Percentiles rank a stretch among this genome's conserved stretches.
Evolutionary conservation across 2,329 filamentous ascomycete genomes (phyloP).

Genomic region (Colletotrichum sp.): DNA sequence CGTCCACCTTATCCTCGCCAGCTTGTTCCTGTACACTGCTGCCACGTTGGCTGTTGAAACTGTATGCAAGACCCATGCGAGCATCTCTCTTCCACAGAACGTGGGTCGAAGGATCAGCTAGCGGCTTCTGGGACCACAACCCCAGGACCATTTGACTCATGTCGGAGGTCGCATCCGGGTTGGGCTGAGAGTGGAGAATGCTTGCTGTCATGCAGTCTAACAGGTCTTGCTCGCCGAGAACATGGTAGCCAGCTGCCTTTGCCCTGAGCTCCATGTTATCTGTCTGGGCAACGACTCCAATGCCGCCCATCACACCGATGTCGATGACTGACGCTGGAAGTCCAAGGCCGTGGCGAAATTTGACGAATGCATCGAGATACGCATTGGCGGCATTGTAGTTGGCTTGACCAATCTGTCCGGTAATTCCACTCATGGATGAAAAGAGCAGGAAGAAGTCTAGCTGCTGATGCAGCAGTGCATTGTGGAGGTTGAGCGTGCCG

Average conservation of each 20-base stretch:
- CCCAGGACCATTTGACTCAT: neutral
- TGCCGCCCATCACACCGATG: neutral
- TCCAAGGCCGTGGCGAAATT: neutral
- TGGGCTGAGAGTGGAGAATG: neutral
- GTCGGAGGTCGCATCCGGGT: neutral
- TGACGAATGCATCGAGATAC: neutral
- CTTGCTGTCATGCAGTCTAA: neutral
- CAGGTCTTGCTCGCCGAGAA: neutral
- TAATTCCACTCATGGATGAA: neutral
- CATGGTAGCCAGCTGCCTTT: neutral
- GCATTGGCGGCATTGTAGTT: slow-evolving; percentile 36
- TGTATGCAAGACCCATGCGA: neutral
- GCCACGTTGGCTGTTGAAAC: neutral
- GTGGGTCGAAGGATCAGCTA: neutral
- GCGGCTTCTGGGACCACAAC: neutral
- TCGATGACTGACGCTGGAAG: neutral
- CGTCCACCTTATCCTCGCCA: neutral
- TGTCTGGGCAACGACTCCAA: neutral
- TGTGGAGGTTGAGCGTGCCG: neutral
- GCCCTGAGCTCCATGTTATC: slow-evolving; percentile 2
- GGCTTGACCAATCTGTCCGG: slow-evolving; percentile 24
- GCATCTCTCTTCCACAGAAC: neutral
- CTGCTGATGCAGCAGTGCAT: neutral
- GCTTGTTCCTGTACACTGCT: neutral
- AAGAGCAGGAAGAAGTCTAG: neutral